Evolutionary conservation across 2,329 filamentous ascomycete genomes (phyloP).

Genomic region (Calonectria fujianensis): DNA sequence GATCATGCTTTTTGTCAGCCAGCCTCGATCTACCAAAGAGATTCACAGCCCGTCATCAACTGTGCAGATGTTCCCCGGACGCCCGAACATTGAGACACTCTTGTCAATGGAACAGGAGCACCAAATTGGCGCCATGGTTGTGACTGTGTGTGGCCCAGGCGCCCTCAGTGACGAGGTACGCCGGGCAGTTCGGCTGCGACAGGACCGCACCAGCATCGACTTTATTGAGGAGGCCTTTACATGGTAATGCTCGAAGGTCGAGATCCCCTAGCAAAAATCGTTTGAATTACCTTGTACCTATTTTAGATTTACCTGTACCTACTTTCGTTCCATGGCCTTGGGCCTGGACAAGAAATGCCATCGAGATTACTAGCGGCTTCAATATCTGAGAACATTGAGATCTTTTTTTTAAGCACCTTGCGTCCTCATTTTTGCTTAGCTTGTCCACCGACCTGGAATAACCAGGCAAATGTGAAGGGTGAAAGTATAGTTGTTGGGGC

Average conservation of each 20-base stretch:
- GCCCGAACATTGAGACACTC: constrained; percentile 83
- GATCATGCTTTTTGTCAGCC: constrained; percentile 86
- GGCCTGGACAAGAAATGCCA: constrained; percentile 20
- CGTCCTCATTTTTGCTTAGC: not conserved
- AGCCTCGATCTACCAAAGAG: constrained; percentile 85
- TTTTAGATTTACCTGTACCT: constrained; percentile 40
- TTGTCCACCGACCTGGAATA: not conserved
- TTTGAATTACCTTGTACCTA: constrained; percentile 29
- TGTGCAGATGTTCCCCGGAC: constrained; percentile 89
- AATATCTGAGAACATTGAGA: constrained; percentile 26
- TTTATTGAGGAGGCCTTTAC: constrained; percentile 88
- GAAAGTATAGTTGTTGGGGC: not conserved
- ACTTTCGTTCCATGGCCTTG: constrained; percentile 35
- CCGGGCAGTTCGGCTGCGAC: constrained; percentile 77
- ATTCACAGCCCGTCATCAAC: constrained; percentile 86
- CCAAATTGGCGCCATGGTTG: constrained; percentile 83
- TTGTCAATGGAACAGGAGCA: constrained; percentile 84
- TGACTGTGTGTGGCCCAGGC: constrained; percentile 85
- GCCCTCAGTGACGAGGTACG: constrained; percentile 85
- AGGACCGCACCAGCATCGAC: constrained; percentile 81
- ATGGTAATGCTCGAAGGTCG: constrained; percentile 63
- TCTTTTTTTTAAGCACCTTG: not conserved
- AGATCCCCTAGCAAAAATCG: not conserved
- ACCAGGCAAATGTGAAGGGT: not conserved
- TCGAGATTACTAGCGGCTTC: constrained; percentile 9